A percentile compares a stretch with the other conserved stretches of the same genome.
phyloP scores from a whole-genome alignment of 2,329 filamentous ascomycete genomes.

The Pseudogymnoascus sp. region DNA sequence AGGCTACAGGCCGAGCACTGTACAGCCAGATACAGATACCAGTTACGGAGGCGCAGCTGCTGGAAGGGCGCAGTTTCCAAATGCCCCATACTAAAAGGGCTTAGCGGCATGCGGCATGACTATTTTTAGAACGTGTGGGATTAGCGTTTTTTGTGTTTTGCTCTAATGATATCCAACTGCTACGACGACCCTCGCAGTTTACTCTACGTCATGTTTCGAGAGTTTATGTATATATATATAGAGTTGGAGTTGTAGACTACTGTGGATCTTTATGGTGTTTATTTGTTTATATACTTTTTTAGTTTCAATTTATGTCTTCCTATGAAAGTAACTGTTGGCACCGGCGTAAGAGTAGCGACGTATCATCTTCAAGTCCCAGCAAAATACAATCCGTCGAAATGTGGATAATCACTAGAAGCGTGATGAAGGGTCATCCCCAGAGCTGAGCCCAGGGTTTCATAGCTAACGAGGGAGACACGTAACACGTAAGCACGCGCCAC shows the following conservation, averaged over 20 bases:
- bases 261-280: background rate
- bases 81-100: background rate
- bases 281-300: background rate
- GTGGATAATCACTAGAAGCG: background rate
- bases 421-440: background rate
- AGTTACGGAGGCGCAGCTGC: background rate
- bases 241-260: conserved; percentile 1
- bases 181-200: background rate
- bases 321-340: conserved; percentile 83
- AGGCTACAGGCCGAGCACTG: background rate
- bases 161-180: background rate
- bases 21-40: background rate
- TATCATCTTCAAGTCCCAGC: background rate
- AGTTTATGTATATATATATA: conserved; percentile 5
- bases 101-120: background rate
- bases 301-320: conserved; percentile 15
- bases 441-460: background rate
- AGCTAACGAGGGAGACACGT: background rate
- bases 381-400: background rate
- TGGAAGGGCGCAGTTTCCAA: background rate
- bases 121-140: background rate
- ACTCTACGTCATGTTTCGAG: background rate
- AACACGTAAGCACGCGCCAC: background rate
- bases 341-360: conserved; percentile 46
- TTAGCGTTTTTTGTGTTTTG: conserved; percentile 3